Evolutionary conservation across 345 rosid genomes (phyloP).

Genomic region (Mallotus nudiflorus): DNA sequence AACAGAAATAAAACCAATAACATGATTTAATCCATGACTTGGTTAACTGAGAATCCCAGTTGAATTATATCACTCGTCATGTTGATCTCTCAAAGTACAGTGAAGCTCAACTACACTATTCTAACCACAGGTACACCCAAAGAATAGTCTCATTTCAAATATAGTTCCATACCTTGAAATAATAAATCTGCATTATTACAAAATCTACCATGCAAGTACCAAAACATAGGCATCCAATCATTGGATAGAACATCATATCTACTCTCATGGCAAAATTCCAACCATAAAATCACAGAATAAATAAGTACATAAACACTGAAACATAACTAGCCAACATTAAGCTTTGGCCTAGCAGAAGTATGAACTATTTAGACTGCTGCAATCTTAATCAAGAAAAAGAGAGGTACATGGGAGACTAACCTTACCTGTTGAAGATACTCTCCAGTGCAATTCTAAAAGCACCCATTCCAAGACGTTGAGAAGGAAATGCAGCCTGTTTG

Average conservation of each 20-base stretch:
- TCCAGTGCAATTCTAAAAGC: constrained; percentile 53
- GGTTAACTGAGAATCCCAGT: no score
- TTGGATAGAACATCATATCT: no score
- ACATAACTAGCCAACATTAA: no score
- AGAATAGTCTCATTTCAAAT: not conserved
- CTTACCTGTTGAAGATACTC: constrained; percentile 48
- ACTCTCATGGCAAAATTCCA: not conserved
- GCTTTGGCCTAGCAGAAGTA: no score
- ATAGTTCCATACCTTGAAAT: not conserved
- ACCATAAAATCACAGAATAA: not conserved
- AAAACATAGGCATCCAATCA: not conserved
- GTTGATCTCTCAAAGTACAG: no score
- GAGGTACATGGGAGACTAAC: not conserved
- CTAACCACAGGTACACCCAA: no score
- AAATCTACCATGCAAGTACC: not conserved
- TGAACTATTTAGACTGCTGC: not conserved
- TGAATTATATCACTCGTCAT: no score
- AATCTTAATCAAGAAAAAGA: not conserved
- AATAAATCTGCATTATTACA: not conserved
- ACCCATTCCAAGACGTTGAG: constrained; percentile 48
- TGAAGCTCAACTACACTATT: no score
- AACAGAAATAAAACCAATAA: not conserved
- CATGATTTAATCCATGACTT: not conserved
- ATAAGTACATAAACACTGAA: no score
- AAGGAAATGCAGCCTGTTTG: constrained; percentile 45